Evolutionary conservation across 108 stramenopile genomes (phyloP).

Genomic region (Pseudonitzschia delicatissima): DNA sequence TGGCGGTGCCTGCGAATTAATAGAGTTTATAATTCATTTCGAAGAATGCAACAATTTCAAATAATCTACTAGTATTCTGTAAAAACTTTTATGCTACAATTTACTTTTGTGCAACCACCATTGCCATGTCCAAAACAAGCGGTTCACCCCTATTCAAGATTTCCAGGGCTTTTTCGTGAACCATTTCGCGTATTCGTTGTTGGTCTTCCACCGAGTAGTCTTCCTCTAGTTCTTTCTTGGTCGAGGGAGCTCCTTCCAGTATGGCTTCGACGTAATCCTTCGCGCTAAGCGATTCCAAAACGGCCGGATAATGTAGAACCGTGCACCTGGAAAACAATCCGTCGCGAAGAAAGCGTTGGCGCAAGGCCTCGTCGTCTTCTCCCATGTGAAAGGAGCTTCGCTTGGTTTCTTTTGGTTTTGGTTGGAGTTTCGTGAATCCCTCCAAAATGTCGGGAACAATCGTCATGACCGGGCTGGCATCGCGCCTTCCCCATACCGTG

Average conservation of each 20-base stretch:
- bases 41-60: too few species aligned
- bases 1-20: conserved; percentile 32
- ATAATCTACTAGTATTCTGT: too few species aligned
- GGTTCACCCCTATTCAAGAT: not conserved
- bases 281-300: not conserved
- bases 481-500: not conserved
- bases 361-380: not conserved
- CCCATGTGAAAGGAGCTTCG: conserved; percentile 7
- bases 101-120: not conserved
- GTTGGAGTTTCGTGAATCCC: not conserved
- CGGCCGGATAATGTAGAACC: not conserved
- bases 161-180: not conserved
- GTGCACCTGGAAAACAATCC: not conserved
- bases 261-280: not conserved
- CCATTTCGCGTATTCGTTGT: not conserved
- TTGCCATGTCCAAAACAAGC: not conserved
- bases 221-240: not conserved
- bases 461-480: not conserved
- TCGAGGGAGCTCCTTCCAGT: not conserved
- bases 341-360: not conserved
- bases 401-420: not conserved
- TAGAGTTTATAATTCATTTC: too few species aligned
- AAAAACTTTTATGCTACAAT: too few species aligned
- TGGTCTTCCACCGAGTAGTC: not conserved
- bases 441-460: conserved; percentile 2